Conservation (phyloP, 208 protist species). For the Wallacemonas sp. region DNA sequence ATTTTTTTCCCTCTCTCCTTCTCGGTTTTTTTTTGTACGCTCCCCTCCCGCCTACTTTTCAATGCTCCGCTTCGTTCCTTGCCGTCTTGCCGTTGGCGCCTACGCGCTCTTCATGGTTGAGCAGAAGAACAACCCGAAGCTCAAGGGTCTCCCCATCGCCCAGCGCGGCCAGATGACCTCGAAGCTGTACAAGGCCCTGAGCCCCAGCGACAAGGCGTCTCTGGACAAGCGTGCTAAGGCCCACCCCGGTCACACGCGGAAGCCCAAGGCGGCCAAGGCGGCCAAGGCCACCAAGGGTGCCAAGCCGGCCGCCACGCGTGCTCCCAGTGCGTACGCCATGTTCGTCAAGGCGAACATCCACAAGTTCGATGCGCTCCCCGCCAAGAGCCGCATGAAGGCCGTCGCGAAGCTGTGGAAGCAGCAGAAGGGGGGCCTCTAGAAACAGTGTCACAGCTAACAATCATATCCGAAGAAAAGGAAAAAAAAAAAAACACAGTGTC, state of each 20-base stretch:
- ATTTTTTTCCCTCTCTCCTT: no score
- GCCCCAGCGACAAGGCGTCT: constrained; percentile 42
- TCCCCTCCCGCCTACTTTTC: background rate
- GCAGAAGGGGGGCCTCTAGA: constrained; percentile 44
- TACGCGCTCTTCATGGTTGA: constrained; percentile 88
- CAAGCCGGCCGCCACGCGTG: constrained; percentile 20
- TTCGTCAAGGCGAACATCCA: constrained; percentile 85
- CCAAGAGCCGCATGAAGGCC: constrained; percentile 76
- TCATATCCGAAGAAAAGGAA: constrained; percentile 8
- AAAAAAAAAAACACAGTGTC: background rate
- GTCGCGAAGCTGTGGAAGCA: constrained; percentile 89
- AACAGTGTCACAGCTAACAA: no score
- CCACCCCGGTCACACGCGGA: constrained; percentile 27
- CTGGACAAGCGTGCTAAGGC: constrained; percentile 76
- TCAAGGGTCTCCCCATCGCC: constrained; percentile 65
- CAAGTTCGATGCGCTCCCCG: constrained; percentile 75
- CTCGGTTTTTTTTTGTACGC: background rate
- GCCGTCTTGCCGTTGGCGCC: constrained; percentile 70
- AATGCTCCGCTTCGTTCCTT: constrained; percentile 71
- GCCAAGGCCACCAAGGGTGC: constrained; percentile 20
- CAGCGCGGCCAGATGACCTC: constrained; percentile 77
- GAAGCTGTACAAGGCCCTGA: constrained; percentile 81
- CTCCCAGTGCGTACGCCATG: constrained; percentile 52
- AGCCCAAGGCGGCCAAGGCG: constrained; percentile 13
- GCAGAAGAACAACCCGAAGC: constrained; percentile 84